Evolutionary conservation across 257 asterid species (phyloP), one percentile per base, ranked within the genome.

Genomic region (Handroanthus guayacan): DNA sequence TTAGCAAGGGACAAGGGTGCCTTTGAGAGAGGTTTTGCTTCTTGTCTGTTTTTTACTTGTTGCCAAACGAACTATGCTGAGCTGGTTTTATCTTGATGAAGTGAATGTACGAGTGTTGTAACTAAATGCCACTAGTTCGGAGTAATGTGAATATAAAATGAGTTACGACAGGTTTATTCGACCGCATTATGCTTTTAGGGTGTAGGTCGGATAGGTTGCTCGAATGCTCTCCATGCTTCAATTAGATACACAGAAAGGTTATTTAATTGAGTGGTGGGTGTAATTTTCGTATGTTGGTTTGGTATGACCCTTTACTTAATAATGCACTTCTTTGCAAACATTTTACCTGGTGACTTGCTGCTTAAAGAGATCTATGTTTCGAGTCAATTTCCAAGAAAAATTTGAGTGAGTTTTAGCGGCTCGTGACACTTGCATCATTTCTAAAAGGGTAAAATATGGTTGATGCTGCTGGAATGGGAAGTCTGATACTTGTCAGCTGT

Each of bases 21-120:
- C 36, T 71, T 41, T 37, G 3, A 16, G 54, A 6, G 39, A 17
- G 55, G 13, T 71, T 38, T 38, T 55, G 48, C 67, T 17, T 10
- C 17, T 64, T 3, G 36, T 41, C 3, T 56, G 10, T 41, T 69
- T 77, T 16, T 5, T 41, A 37, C 37, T 39, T 43, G 10, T 34
- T 75, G 81, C 71, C 51, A 55, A 73, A 68, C 67, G 47, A 73
- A 68, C 72, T 9, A 39, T 39, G 48, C 17, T 48, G 37, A 9
- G n/a, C 68, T 0, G 11, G 61, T 67, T 65, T 57, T 61, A 38
- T 58, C 44, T 68, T 0, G 5, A 37, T 36, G 65, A 67, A 17
- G 51, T 44, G 51, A 56, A 44, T 37, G 18, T 34, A 25, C 20
- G 60, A 45, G 6, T 45, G 50, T 4, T 36, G 50, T 41, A 45